Evolutionary conservation across 2,329 filamentous ascomycete genomes (phyloP), one percentile per base, ranked within the genome.

Genomic region (Monilinia vaccinii-corymbosi): DNA sequence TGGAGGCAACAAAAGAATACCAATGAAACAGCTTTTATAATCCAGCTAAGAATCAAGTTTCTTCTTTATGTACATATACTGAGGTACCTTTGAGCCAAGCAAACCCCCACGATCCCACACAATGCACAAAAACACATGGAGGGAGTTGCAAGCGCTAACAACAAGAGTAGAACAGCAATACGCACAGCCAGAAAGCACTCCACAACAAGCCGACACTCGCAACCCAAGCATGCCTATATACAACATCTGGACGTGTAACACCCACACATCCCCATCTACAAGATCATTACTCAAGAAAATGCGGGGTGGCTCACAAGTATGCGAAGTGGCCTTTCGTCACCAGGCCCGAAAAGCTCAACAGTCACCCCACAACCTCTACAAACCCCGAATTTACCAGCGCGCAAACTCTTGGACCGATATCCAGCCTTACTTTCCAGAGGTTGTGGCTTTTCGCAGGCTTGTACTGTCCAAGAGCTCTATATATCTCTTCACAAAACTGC

Each of bases 321-420:
- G 31, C 16, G 25, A 31, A 40, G 25, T 42, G 34, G 34, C 25
- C 31, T 21, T 50, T 40, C 46, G 55, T 45, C 11, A 51, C n/a
- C n/a, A 58, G 55, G 55, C 45, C 45, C 45, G 45, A 32, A 8
- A 23, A 40, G 45, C 55, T 45, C 51, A 51, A 45, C n/a, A 23
- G 36, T 45, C 46, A 21, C 25, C 18, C n/a, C 32, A 36, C 18
- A 40, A 21, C 11, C 14, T 18, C 16, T 18, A 49, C n/a, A 21
- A 4, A 51, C 36, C 36, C 34, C 34, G 14, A 28, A 40, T 14
- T 40, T 21, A 10, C 14, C 38, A 32, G 8, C 25, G 10, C 4
- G 8, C 4, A 44, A 18, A 14, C 21, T 55, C 38, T 44, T 44
- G 28, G 23, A 51, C 18, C 21, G 13, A 48, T 10, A 18, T 2